phyloP scores from a whole-genome alignment of 1,284 basidiomycete species.

The Earliella scabrosa region DNA sequence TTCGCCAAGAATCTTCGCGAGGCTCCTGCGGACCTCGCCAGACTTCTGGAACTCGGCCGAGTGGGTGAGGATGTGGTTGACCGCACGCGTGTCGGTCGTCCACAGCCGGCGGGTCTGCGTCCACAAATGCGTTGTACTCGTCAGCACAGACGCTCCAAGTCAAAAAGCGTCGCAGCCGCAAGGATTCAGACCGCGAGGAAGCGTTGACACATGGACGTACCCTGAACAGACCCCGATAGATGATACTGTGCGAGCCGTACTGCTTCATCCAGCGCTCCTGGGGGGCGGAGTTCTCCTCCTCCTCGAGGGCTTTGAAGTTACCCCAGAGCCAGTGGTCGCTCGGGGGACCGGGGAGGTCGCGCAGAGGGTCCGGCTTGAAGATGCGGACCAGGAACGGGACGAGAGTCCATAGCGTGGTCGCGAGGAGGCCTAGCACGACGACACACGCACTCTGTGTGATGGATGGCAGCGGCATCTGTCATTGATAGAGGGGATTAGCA shows the following conservation, averaged over 20 bases:
- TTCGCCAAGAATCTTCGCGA: constrained; percentile 35
- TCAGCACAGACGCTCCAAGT: no score
- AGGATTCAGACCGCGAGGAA: no score
- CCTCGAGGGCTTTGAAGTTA: constrained; percentile 49
- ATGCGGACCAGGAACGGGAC: no score
- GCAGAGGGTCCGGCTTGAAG: constrained; percentile 21
- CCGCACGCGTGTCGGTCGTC: constrained; percentile 39
- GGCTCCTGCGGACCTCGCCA: constrained; percentile 20
- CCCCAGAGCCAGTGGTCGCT: constrained; percentile 56
- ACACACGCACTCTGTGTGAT: no score
- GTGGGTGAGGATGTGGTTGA: constrained; percentile 43
- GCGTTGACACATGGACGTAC: no score
- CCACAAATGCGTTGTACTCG: no score
- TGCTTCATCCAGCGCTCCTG: constrained; percentile 58
- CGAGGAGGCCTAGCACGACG: no score
- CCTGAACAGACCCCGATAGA: constrained; percentile 48
- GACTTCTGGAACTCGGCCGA: constrained; percentile 40
- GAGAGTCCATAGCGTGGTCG: no score
- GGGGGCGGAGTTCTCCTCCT: constrained; percentile 42
- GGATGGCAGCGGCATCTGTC: no score
- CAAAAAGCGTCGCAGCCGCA: no score
- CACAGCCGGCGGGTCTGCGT: constrained; percentile 44
- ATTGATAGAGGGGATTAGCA: background rate
- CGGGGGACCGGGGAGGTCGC: constrained; percentile 54
- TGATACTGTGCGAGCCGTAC: constrained; percentile 54